phyloP scores from a whole-genome alignment of 2,329 filamentous ascomycete genomes.

The Aureobasidium sp. region DNA sequence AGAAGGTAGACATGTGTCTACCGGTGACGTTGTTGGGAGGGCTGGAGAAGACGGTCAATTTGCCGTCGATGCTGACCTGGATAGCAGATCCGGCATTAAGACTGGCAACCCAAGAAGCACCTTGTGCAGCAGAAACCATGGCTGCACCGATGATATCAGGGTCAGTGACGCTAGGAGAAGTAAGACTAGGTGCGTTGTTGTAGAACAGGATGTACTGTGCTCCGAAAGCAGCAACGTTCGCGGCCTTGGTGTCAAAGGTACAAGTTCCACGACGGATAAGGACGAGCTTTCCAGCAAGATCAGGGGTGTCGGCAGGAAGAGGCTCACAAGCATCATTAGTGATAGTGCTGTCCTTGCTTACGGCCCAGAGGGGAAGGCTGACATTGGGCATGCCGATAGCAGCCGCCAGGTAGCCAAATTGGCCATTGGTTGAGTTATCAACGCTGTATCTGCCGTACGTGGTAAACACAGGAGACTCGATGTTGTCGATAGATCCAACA shows the following conservation, averaged over 20 bases:
- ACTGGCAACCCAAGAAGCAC: constrained; percentile 16
- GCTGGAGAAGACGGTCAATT: constrained; percentile 13
- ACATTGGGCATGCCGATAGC: constrained; percentile 27
- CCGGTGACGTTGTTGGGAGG: constrained; percentile 27
- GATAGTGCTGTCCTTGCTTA: constrained; percentile 41
- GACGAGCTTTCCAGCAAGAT: constrained; percentile 50
- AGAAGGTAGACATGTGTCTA: constrained; percentile 45
- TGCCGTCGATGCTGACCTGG: constrained; percentile 17
- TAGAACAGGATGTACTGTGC: constrained; percentile 55
- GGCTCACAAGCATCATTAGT: constrained; percentile 44
- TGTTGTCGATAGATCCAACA: constrained; percentile 36
- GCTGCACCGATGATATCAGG: constrained; percentile 16
- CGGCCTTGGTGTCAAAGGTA: constrained; percentile 45
- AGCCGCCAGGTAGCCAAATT: constrained; percentile 27
- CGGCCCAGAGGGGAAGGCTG: constrained; percentile 24
- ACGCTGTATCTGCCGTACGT: constrained; percentile 26
- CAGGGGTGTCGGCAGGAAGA: constrained; percentile 45
- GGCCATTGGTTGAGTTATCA: constrained; percentile 23
- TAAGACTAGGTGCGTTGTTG: constrained; percentile 34
- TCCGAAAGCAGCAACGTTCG: constrained; percentile 45
- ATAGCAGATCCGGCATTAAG: constrained; percentile 15
- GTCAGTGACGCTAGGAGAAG: background rate
- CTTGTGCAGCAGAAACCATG: constrained; percentile 20
- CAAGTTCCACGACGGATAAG: constrained; percentile 53
- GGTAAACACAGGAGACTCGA: constrained; percentile 25